phyloP scores from a whole-genome alignment of 176 grass and related monocot species.

The Paspalum notatum region DNA sequence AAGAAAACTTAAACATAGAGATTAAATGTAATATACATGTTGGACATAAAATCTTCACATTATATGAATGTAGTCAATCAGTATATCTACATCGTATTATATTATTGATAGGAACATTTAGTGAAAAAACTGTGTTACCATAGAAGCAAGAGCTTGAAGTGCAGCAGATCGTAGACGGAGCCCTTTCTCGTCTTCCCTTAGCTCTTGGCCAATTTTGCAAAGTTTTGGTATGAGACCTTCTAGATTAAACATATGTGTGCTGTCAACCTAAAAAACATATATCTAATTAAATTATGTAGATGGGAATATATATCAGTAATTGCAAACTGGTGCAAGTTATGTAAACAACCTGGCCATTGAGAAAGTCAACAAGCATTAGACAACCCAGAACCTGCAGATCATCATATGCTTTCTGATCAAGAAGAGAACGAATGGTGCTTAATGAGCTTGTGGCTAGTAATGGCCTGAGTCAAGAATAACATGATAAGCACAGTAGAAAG shows the following conservation, averaged over 20 bases:
- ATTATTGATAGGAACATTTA: constrained; percentile 32
- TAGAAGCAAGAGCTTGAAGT: constrained; percentile 88
- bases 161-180: constrained; percentile 68
- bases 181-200: constrained; percentile 72
- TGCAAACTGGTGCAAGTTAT: neutral
- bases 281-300: constrained; percentile 33
- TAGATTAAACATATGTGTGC: constrained; percentile 92
- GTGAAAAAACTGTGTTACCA: constrained; percentile 60
- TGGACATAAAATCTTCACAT: neutral
- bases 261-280: constrained; percentile 74
- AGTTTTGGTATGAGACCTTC: constrained; percentile 94
- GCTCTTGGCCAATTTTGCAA: constrained; percentile 80
- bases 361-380: constrained; percentile 89
- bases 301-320: constrained; percentile 3
- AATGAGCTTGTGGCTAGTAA: constrained; percentile 87
- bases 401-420: constrained; percentile 78
- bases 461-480: constrained; percentile 61
- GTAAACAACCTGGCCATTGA: constrained; percentile 72
- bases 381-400: constrained; percentile 75
- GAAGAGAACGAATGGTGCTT: constrained; percentile 66
- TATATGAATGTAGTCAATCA: constrained; percentile 16
- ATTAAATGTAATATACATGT: constrained; percentile 18
- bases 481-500: constrained; percentile 29
- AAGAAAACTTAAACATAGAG: neutral
- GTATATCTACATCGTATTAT: neutral